Percentiles rank a stretch among this genome's conserved stretches.
These are phyloP conservation scores for Colletotrichum higginsianum DNA, from an alignment of 2,329 filamentous ascomycete genomes.

Conservation along the genomic window DNA sequence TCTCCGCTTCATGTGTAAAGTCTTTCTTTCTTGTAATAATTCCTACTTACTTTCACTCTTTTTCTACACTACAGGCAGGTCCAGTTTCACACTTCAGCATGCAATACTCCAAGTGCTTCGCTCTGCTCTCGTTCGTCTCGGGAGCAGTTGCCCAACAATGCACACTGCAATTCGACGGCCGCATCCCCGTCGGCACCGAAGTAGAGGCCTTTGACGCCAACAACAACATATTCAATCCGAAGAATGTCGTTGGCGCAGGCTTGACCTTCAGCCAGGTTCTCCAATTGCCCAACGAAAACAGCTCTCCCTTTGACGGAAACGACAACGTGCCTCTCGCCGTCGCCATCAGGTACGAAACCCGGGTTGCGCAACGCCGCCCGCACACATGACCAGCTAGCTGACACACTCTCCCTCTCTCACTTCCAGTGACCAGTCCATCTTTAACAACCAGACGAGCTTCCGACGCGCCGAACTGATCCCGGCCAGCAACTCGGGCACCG, in stretches of 20 bases:
- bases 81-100: slow-evolving; percentile 34
- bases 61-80: slow-evolving; percentile 26
- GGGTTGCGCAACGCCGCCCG: neutral
- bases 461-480: slow-evolving; percentile 71
- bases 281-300: slow-evolving; percentile 58
- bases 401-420: neutral
- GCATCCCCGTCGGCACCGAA: slow-evolving; percentile 56
- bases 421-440: slow-evolving; percentile 69
- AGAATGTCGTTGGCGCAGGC: slow-evolving; percentile 67
- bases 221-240: slow-evolving; percentile 63
- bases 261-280: slow-evolving; percentile 67
- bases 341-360: slow-evolving; percentile 56
- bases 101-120: slow-evolving; percentile 22
- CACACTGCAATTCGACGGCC: slow-evolving; percentile 62
- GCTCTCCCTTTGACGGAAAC: slow-evolving; percentile 58
- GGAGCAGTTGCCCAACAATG: slow-evolving; percentile 44
- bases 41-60: slow-evolving; percentile 18
- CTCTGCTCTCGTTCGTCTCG: slow-evolving; percentile 29
- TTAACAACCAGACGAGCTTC: slow-evolving; percentile 72
- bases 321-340: slow-evolving; percentile 64
- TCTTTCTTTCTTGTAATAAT: slow-evolving; percentile 11
- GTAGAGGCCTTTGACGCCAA: slow-evolving; percentile 60
- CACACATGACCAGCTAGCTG: neutral
- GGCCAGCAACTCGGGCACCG: slow-evolving; percentile 64
- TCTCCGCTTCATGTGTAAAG: too few relatives aligned